A percentile compares a stretch with the other conserved stretches of the same genome.
Conservation (phyloP, 768 basidiomycete species). For the Sporobolomyces roseus region DNA sequence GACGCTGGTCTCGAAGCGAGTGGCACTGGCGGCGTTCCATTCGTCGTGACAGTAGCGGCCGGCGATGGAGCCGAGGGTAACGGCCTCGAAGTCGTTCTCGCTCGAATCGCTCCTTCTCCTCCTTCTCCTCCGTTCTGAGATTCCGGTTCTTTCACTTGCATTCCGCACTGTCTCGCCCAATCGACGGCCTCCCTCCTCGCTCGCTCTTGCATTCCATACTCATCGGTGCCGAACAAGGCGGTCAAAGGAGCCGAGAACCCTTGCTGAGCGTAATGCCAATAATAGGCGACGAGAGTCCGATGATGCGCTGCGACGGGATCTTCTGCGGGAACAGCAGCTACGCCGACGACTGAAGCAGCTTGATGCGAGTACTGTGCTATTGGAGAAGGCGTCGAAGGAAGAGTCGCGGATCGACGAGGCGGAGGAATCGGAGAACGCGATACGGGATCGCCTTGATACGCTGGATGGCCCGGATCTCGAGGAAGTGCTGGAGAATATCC, state of each 20-base stretch:
- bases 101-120: not conserved
- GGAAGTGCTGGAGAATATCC: no score
- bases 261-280: conserved; percentile 32
- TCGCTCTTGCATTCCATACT: conserved; percentile 2
- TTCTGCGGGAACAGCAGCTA: not conserved
- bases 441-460: not conserved
- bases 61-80: not conserved
- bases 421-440: not conserved
- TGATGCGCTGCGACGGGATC: conserved; percentile 15
- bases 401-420: not conserved
- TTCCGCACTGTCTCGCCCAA: conserved; percentile 25
- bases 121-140: not conserved
- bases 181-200: conserved; percentile 34
- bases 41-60: not conserved
- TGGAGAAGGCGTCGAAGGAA: not conserved
- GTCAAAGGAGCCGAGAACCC: conserved; percentile 12
- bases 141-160: not conserved
- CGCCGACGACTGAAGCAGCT: not conserved
- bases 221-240: not conserved
- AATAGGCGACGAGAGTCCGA: conserved; percentile 33
- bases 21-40: not conserved
- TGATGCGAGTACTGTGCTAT: not conserved
- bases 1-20: conserved; percentile 5
- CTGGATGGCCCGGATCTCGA: no score
- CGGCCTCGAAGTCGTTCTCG: conserved; percentile 7